Percentiles rank a stretch among this genome's conserved stretches.
Evolutionary conservation across 1,284 basidiomycete genomes (phyloP).

Genomic region (Malassezia restricta): DNA sequence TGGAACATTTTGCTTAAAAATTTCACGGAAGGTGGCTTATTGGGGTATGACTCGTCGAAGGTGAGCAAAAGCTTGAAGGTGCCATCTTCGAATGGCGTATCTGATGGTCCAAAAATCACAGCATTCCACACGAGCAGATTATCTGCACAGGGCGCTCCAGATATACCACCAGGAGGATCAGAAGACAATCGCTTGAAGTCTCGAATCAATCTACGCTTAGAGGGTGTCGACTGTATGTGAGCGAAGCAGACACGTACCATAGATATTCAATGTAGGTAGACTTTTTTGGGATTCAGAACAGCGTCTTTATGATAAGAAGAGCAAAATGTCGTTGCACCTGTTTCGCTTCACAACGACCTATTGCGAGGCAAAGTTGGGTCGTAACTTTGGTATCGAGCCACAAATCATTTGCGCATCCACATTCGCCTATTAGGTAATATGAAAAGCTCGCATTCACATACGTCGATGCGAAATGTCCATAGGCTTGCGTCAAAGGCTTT

Average conservation of each 20-base stretch:
- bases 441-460: no score
- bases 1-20: constrained; percentile 98
- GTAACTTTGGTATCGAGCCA: no score
- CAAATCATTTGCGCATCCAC: no score
- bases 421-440: no score
- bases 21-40: constrained; percentile 92
- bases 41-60: constrained; percentile 95
- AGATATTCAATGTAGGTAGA: no score
- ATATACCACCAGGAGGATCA: constrained; percentile 89
- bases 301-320: no score
- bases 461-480: no score
- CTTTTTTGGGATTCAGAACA: no score
- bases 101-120: constrained; percentile 95
- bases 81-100: constrained; percentile 96
- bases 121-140: constrained; percentile 99
- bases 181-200: constrained; percentile 79
- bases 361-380: no score
- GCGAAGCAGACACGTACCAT: background rate
- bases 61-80: constrained; percentile 91
- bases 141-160: constrained; percentile 87
- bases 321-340: no score
- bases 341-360: no score
- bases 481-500: no score
- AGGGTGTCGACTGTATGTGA: constrained; percentile 35
- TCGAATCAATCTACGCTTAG: constrained; percentile 41